Conservation (phyloP, 805 yeast species). For the Ogataea paradorogensis region DNA sequence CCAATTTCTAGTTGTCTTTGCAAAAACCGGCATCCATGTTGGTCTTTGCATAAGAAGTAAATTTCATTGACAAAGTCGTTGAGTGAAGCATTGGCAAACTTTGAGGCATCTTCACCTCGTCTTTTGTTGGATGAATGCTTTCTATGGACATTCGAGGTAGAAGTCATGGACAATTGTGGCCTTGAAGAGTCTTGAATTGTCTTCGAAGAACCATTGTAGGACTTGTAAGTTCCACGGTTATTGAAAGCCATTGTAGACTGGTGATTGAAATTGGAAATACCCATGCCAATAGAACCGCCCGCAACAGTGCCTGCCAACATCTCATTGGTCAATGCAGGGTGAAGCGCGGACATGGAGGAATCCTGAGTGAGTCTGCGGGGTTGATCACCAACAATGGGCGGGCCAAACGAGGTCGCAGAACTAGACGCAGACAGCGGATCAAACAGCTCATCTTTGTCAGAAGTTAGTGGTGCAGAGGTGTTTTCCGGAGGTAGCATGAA, state of each 20-base stretch:
- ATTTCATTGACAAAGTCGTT: slow-evolving; percentile 72
- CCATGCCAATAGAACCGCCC: slow-evolving; percentile 31
- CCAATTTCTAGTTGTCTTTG: slow-evolving; percentile 79
- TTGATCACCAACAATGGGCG: slow-evolving; percentile 28
- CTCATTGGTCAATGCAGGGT: slow-evolving; percentile 27
- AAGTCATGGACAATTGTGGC: slow-evolving; percentile 21
- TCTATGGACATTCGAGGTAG: slow-evolving; percentile 36
- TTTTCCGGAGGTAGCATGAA: slow-evolving; percentile 23
- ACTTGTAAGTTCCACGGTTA: slow-evolving; percentile 6
- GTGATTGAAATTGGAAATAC: slow-evolving; percentile 13
- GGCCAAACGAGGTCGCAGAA: neutral
- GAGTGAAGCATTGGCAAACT: slow-evolving; percentile 62
- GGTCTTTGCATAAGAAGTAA: slow-evolving; percentile 84
- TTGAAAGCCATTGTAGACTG: slow-evolving; percentile 1
- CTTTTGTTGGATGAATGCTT: slow-evolving; percentile 33
- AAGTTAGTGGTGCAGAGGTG: slow-evolving; percentile 7
- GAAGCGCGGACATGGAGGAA: slow-evolving; percentile 23
- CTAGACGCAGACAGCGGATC: slow-evolving; percentile 7
- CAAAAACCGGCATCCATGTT: slow-evolving; percentile 91
- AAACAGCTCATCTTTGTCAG: slow-evolving; percentile 11
- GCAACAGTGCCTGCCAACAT: slow-evolving; percentile 27
- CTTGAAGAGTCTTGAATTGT: slow-evolving; percentile 9
- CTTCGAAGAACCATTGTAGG: slow-evolving; percentile 9
- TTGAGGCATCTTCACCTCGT: slow-evolving; percentile 66
- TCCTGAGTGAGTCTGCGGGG: slow-evolving; percentile 37